Base-by-base conservation (phyloP, 2,329 filamentous ascomycete genomes). In the Diaporthe vaccinii region DNA sequence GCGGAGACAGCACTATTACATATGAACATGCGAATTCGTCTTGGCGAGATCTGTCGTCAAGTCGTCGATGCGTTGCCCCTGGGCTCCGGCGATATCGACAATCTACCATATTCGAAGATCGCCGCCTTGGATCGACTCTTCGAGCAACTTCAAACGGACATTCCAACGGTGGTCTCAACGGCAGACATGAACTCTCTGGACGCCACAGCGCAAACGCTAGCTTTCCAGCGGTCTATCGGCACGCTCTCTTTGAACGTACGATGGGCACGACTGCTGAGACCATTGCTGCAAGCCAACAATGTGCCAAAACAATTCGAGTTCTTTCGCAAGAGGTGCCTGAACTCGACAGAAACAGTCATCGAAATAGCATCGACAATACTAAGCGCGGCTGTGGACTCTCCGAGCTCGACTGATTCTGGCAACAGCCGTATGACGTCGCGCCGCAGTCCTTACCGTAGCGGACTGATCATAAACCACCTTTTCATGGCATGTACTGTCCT, bases 41-140 rank as follows among this genome's bases (percentile, higher is more conserved):
- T 81, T 5, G 70, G 74, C 14, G 79, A 80, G 44, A 75, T 78
- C 55, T 77, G 74, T 53, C 79, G 78, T 28, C 76, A 77, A 15
- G 75, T 78, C 4, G 73, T 78, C 7, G 80, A 80, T 34, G 75
- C 78, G 22, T 74, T 77, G 17, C 55, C 70, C 20, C 70, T 75
- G 5, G 75, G 75, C 12, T 67, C 57, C 7, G 68, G 59, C 25
- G 70, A 75, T 41, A 62, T 75, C 17, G 79, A 80, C 36, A 78
- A 75, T 36, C 76, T 76, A 2, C 77, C 79, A 8, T 78, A 79
- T 34, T 59, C 74, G n/a, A 78, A 62, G 20, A 78, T 79, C 14
- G 22, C 75, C 8, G 76, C 75, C 17, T 59, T 81, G 17, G 79
- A 81, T 49, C n/a, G 46, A 9, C 75, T 79, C 25, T 81, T 79